Percentiles rank a stretch among this genome's conserved stretches.
phyloP scores from a whole-genome alignment of 176 grass and related monocot species.

The Zea mays region DNA sequence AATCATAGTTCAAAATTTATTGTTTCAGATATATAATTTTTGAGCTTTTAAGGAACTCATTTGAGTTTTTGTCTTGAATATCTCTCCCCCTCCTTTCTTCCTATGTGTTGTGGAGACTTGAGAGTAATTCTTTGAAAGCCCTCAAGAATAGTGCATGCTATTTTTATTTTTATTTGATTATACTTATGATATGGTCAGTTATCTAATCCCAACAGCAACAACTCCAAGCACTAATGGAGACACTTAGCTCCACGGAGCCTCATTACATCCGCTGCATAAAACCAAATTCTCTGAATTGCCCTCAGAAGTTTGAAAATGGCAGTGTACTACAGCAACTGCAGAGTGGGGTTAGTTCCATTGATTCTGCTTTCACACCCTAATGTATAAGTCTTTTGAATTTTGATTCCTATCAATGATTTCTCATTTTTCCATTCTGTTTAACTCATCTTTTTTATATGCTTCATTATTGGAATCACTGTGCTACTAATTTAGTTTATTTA shows the following conservation, averaged over 20 bases:
- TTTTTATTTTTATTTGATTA: constrained; percentile 48
- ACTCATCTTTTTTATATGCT: constrained; percentile 9
- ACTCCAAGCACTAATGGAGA: constrained; percentile 96
- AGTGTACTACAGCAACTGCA: constrained; percentile 91
- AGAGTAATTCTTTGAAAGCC: constrained; percentile 1
- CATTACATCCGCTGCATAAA: constrained; percentile 92
- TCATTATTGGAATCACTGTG: not conserved
- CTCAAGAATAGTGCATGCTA: constrained; percentile 13
- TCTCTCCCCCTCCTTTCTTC: not conserved
- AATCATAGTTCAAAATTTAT: not conserved
- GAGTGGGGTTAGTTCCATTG: constrained; percentile 71
- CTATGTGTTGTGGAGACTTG: not conserved
- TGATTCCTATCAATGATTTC: not conserved
- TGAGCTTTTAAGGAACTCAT: not conserved
- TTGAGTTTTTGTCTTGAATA: not conserved
- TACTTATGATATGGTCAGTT: constrained; percentile 52
- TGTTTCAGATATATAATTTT: not conserved
- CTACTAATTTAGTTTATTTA: constrained; percentile 5
- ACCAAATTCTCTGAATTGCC: constrained; percentile 74
- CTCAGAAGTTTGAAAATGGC: constrained; percentile 82
- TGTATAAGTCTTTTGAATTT: not conserved
- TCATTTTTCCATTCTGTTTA: constrained; percentile 30
- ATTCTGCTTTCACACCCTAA: not conserved
- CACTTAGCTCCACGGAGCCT: constrained; percentile 81
- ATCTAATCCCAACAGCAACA: constrained; percentile 73